phyloP scores from a whole-genome alignment of 2,329 filamentous ascomycete genomes.

The Calonectria montana region DNA sequence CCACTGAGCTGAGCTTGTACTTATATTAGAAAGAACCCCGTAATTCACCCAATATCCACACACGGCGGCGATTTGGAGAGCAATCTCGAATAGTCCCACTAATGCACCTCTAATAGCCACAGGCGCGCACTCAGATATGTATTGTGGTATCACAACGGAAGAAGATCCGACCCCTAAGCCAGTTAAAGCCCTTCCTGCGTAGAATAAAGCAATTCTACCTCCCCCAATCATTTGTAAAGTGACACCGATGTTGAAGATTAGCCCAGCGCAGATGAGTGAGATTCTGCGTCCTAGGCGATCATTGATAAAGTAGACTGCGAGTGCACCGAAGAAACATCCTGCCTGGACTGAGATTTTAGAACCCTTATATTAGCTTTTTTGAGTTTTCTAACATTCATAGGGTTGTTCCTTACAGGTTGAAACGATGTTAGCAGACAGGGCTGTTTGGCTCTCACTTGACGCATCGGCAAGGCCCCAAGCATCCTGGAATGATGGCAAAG shows the following conservation, averaged over 20 bases:
- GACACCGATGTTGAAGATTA: slow-evolving; percentile 61
- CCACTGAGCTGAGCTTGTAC: slow-evolving; percentile 47
- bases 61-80: slow-evolving; percentile 63
- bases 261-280: slow-evolving; percentile 62
- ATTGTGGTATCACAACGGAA: slow-evolving; percentile 66
- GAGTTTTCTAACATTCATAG: no score
- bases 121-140: slow-evolving; percentile 67
- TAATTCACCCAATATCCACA: slow-evolving; percentile 56
- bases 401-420: slow-evolving; percentile 9
- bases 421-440: slow-evolving; percentile 21
- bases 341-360: slow-evolving; percentile 48
- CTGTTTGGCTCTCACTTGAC: not conserved
- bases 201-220: slow-evolving; percentile 62
- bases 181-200: slow-evolving; percentile 64
- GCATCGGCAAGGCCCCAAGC: slow-evolving; percentile 18
- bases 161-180: slow-evolving; percentile 63
- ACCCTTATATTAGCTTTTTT: not conserved
- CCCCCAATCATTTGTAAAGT: slow-evolving; percentile 60
- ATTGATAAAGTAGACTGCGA: slow-evolving; percentile 66
- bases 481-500: slow-evolving; percentile 15
- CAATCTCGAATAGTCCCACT: slow-evolving; percentile 63
- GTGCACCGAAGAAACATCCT: slow-evolving; percentile 65
- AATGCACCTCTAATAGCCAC: slow-evolving; percentile 63
- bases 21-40: slow-evolving; percentile 30
- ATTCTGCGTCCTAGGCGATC: slow-evolving; percentile 65